Conservation (phyloP, 495 filamentous ascomycete genomes). For the Penicillium salamii region DNA sequence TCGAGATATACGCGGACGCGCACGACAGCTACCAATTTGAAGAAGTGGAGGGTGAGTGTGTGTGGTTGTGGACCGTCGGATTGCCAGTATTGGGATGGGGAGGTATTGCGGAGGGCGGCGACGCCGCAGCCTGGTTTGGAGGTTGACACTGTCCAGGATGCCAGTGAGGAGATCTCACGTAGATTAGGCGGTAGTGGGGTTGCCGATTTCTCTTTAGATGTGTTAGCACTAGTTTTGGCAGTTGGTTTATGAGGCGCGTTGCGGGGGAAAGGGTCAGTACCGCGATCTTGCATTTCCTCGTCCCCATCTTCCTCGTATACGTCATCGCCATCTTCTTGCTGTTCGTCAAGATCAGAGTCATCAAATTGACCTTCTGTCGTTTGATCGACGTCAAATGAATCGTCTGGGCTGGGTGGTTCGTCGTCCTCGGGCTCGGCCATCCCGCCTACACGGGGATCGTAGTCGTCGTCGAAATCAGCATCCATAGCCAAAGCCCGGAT, state of each 20-base stretch:
- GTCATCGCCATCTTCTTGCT: slow-evolving; percentile 38
- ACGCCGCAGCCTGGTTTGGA: slow-evolving; percentile 90
- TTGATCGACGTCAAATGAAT: slow-evolving; percentile 12
- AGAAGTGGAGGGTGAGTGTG: slow-evolving; percentile 89
- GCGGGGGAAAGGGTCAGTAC: slow-evolving; percentile 17
- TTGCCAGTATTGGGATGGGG: slow-evolving; percentile 86
- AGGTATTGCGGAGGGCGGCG: slow-evolving; percentile 76
- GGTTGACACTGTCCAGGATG: slow-evolving; percentile 87
- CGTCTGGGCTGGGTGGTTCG: slow-evolving; percentile 13
- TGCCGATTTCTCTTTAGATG: slow-evolving; percentile 28
- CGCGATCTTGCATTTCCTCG: slow-evolving; percentile 40
- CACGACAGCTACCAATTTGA: slow-evolving; percentile 84
- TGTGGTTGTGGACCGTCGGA: slow-evolving; percentile 96
- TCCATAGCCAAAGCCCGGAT: slow-evolving; percentile 18
- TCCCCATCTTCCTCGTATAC: slow-evolving; percentile 37
- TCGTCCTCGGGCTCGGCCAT: slow-evolving; percentile 11
- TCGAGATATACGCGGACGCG: slow-evolving; percentile 84
- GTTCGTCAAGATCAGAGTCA: slow-evolving; percentile 31
- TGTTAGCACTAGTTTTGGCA: neutral
- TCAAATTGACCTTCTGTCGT: slow-evolving; percentile 18
- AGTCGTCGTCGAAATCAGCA: slow-evolving; percentile 19
- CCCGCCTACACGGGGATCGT: slow-evolving; percentile 7
- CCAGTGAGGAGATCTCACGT: slow-evolving; percentile 92
- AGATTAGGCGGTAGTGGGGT: slow-evolving; percentile 49
- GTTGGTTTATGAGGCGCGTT: no score